Evolutionary conservation across 202 grass and related monocot species (phyloP).

Genomic region (Cymbopogon flexuosus): DNA sequence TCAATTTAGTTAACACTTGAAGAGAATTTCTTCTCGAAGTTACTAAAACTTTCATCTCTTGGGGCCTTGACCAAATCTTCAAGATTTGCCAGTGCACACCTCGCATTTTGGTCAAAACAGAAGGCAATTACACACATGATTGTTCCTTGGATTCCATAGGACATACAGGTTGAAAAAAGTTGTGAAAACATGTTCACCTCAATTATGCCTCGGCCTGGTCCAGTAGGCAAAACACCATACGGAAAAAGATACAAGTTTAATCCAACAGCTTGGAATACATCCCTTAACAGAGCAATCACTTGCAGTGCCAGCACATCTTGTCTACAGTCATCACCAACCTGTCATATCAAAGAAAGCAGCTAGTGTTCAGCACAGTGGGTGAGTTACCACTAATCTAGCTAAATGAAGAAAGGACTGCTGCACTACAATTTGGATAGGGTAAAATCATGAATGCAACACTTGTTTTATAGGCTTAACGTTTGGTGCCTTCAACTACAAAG

Average conservation of each 20-base stretch:
- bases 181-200: conserved; percentile 54
- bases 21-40: conserved; percentile 15
- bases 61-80: not conserved
- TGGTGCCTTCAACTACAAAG: conserved; percentile 1
- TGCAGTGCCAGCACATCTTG: conserved; percentile 99
- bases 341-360: conserved; percentile 34
- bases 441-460: not conserved
- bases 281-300: conserved; percentile 84
- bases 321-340: conserved; percentile 99
- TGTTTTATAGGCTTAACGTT: not conserved
- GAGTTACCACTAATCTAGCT: not conserved
- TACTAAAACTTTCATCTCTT: conserved; percentile 1
- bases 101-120: conserved; percentile 9
- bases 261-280: conserved; percentile 89
- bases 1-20: conserved; percentile 6
- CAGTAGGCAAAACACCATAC: conserved; percentile 96
- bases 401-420: conserved; percentile 19
- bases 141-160: conserved; percentile 3
- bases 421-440: not conserved
- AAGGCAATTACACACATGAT: not conserved
- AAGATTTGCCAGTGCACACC: not conserved
- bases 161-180: not conserved
- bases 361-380: conserved; percentile 21
- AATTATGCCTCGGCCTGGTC: conserved; percentile 84
- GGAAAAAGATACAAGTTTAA: conserved; percentile 95